Percentiles rank a stretch among this genome's conserved stretches.
These are phyloP conservation scores for Saccharum hybrid DNA, from an alignment of 202 grass and related monocot species.

Conservation along the genomic window DNA sequence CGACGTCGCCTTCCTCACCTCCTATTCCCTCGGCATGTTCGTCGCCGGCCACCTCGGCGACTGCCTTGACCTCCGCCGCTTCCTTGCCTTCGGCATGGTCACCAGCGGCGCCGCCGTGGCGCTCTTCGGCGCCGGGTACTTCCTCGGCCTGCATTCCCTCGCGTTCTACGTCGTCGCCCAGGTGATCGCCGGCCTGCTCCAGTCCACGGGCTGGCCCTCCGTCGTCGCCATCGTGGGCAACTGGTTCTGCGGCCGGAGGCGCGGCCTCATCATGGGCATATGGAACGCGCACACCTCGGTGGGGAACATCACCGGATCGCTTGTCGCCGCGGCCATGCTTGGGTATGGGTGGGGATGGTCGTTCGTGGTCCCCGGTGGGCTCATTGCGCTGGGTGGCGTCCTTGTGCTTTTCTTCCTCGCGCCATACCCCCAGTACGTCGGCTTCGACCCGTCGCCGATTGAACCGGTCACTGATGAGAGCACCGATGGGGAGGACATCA, in stretches of 20 bases:
- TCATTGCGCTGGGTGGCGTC: constrained; percentile 56
- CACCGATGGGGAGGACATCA: constrained; percentile 50
- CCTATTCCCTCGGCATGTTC: constrained; percentile 69
- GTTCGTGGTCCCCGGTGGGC: constrained; percentile 53
- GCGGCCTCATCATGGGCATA: constrained; percentile 72
- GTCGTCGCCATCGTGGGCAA: constrained; percentile 76
- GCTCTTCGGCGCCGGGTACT: constrained; percentile 63
- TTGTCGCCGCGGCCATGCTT: constrained; percentile 62
- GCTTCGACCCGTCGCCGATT: constrained; percentile 29
- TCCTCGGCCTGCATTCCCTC: constrained; percentile 56
- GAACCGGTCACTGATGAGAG: constrained; percentile 32
- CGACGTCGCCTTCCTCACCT: constrained; percentile 73
- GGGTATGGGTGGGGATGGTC: constrained; percentile 77
- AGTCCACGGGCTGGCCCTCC: constrained; percentile 70
- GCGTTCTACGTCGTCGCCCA: constrained; percentile 59
- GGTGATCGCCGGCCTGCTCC: constrained; percentile 56
- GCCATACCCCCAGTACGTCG: constrained; percentile 61
- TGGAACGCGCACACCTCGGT: constrained; percentile 79
- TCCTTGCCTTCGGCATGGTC: constrained; percentile 66
- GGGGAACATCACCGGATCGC: constrained; percentile 66
- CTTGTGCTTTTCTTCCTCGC: constrained; percentile 64
- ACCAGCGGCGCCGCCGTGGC: constrained; percentile 50
- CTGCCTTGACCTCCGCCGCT: constrained; percentile 65
- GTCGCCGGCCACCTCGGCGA: constrained; percentile 69
- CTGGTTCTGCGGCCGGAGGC: constrained; percentile 62